phyloP scores from a whole-genome alignment of 768 basidiomycete species.

The Lyophyllum decastes region DNA sequence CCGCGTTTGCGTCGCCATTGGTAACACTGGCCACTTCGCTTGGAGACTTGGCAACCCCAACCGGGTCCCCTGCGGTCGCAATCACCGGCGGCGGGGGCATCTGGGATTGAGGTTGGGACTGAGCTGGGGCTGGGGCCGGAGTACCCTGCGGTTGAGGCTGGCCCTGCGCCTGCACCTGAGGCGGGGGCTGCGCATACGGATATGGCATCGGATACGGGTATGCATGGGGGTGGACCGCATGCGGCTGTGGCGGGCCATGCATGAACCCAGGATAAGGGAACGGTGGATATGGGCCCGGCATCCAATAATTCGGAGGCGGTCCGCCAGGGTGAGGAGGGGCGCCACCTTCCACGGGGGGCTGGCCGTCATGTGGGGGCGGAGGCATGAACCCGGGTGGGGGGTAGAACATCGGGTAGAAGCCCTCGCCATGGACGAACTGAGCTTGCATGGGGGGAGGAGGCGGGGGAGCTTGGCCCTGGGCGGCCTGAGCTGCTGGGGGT shows the following conservation, averaged over 20 bases:
- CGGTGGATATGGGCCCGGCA: neutral
- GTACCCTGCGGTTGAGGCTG: neutral
- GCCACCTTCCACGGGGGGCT: neutral
- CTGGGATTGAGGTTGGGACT: neutral
- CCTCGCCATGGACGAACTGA: constrained; percentile 35
- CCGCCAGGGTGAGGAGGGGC: neutral
- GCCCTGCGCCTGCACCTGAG: neutral
- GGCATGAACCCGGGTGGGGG: constrained; percentile 35
- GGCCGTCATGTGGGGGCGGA: constrained; percentile 22
- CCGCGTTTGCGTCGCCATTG: no score
- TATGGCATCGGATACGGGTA: neutral
- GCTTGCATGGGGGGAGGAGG: constrained; percentile 36
- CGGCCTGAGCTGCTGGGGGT: constrained; percentile 3
- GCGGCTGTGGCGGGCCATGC: neutral
- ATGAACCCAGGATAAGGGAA: constrained; percentile 4
- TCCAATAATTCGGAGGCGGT: neutral
- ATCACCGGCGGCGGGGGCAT: neutral
- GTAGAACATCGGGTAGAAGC: constrained; percentile 43
- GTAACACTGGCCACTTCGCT: neutral
- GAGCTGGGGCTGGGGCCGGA: neutral
- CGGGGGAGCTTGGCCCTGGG: constrained; percentile 19
- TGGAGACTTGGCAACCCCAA: neutral
- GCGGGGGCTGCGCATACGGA: neutral
- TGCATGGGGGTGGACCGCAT: neutral
- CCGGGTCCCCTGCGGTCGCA: neutral